Conservation (phyloP, 208 protist genomes). For the Tritrichomonas foetus region DNA sequence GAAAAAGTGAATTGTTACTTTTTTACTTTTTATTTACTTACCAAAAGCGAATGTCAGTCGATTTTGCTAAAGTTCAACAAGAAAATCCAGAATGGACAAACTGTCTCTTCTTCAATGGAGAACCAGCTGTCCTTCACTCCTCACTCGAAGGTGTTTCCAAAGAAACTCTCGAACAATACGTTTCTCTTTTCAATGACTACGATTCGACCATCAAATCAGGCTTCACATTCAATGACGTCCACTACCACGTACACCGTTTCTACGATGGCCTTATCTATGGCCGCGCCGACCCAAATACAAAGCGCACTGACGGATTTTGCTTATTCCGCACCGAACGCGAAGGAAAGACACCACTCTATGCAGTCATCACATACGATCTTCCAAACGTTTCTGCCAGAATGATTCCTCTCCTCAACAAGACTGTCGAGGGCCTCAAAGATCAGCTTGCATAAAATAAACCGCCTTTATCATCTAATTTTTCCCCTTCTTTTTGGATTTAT, state of each 20-base stretch:
- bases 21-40: background rate
- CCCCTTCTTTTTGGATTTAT: too few relatives aligned
- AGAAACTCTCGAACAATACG: background rate
- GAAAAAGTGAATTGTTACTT: background rate
- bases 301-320: conserved; percentile 4
- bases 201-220: background rate
- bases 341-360: background rate
- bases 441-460: too few relatives aligned
- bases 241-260: conserved; percentile 18
- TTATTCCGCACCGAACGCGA: background rate
- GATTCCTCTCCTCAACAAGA: background rate
- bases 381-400: background rate
- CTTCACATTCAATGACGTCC: background rate
- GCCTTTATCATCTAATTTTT: too few relatives aligned
- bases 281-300: background rate
- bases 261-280: conserved; percentile 3
- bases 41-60: background rate
- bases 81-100: background rate
- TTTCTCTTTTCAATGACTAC: background rate
- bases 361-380: background rate
- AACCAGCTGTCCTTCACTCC: background rate
- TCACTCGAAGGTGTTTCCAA: background rate
- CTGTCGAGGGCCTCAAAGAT: too few relatives aligned
- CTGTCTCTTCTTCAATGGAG: background rate
- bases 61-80: background rate